phyloP scores from a whole-genome alignment of 805 yeast genomes.

The Suhomyces xylopsoci region DNA sequence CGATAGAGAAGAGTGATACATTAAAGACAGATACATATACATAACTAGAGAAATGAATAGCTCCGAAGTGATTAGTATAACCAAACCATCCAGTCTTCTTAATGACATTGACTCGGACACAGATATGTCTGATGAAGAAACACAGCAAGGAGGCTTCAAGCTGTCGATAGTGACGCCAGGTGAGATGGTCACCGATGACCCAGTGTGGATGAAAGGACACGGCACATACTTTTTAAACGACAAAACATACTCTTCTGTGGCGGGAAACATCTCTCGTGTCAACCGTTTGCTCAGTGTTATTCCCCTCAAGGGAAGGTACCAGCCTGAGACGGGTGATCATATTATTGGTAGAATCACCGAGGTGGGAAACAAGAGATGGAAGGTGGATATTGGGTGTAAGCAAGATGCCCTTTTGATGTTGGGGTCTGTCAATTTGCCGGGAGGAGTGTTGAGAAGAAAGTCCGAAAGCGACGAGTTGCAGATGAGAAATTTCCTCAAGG shows the following conservation, averaged over 20 bases:
- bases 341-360: constrained; percentile 91
- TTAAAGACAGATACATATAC: background rate
- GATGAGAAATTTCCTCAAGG: constrained; percentile 91
- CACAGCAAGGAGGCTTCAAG: constrained; percentile 4
- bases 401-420: constrained; percentile 90
- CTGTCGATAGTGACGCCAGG: constrained; percentile 82
- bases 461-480: constrained; percentile 94
- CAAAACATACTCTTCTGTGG: constrained; percentile 83
- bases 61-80: constrained; percentile 32
- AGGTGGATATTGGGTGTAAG: constrained; percentile 92
- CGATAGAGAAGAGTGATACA: background rate
- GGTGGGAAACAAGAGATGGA: constrained; percentile 93
- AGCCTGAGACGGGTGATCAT: constrained; percentile 96
- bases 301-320: constrained; percentile 83
- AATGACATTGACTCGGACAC: constrained; percentile 35
- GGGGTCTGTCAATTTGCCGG: constrained; percentile 95
- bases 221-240: constrained; percentile 84
- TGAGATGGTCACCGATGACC: constrained; percentile 91
- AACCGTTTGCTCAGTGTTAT: constrained; percentile 81
- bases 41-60: background rate
- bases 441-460: constrained; percentile 92
- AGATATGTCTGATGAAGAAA: constrained; percentile 39
- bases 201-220: constrained; percentile 98
- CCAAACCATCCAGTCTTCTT: constrained; percentile 22
- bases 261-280: constrained; percentile 84